Conservation (phyloP, 768 basidiomycete genomes). For the Infundibulicybe gibba region DNA sequence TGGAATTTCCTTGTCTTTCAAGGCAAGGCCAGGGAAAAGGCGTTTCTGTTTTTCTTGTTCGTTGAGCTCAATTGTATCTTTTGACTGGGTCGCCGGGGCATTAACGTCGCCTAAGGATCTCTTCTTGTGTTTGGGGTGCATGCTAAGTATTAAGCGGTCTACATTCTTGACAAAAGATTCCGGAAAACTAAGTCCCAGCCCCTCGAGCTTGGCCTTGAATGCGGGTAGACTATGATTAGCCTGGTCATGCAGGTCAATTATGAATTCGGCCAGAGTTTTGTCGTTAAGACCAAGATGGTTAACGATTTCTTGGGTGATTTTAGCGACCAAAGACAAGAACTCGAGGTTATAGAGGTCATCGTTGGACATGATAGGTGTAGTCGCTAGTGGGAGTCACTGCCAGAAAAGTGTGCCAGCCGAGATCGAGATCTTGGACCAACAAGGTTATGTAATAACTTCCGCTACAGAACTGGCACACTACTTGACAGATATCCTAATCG, state of each 20-base stretch:
- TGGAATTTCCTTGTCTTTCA: constrained; percentile 71
- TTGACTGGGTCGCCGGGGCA: constrained; percentile 30
- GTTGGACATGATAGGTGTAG: constrained; percentile 47
- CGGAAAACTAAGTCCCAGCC: constrained; percentile 79
- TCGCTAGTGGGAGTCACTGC: background rate
- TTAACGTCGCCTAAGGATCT: constrained; percentile 33
- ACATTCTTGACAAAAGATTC: constrained; percentile 90
- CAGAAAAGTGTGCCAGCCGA: too few species aligned
- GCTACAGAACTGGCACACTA: background rate
- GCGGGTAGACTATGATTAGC: constrained; percentile 67
- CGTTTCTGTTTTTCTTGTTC: constrained; percentile 80
- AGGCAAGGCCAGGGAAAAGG: constrained; percentile 85
- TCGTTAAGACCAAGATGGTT: constrained; percentile 85
- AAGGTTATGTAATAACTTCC: background rate
- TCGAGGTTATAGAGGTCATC: constrained; percentile 90
- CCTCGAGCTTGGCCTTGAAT: constrained; percentile 79
- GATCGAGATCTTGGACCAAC: too few species aligned
- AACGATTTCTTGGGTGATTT: constrained; percentile 90
- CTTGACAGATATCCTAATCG: background rate
- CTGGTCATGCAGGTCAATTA: constrained; percentile 85
- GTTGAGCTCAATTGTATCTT: constrained; percentile 31
- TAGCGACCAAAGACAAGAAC: constrained; percentile 84
- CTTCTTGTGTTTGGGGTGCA: constrained; percentile 97
- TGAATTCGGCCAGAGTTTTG: constrained; percentile 93
- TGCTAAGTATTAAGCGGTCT: constrained; percentile 88